Conservation (phyloP, 495 filamentous ascomycete genomes). For the Neurospora sp. region DNA sequence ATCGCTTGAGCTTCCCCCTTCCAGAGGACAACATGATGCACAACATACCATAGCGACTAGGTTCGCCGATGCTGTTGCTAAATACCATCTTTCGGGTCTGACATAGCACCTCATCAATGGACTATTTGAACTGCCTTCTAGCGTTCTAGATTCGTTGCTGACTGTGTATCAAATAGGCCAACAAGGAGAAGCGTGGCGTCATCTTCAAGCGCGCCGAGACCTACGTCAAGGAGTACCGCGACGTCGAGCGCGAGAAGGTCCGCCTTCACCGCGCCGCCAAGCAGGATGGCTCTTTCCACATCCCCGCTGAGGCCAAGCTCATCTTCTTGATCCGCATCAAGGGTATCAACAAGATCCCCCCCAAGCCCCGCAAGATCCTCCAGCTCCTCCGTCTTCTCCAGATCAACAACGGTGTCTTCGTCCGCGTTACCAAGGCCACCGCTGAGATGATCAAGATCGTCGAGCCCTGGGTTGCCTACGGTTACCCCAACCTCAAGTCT, state of each 20-base stretch:
- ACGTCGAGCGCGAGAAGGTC: constrained; percentile 96
- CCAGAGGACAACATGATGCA: constrained; percentile 38
- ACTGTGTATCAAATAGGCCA: constrained; percentile 50
- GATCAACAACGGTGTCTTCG: constrained; percentile 99
- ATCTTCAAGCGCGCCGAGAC: constrained; percentile 99
- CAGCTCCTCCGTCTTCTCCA: constrained; percentile 98
- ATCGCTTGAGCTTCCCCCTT: constrained; percentile 17
- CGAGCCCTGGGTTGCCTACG: constrained; percentile 97
- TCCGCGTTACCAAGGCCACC: constrained; percentile 96
- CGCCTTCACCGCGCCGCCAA: constrained; percentile 80
- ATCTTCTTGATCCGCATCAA: constrained; percentile 99
- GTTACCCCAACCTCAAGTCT: constrained; percentile 97
- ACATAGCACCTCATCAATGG: constrained; percentile 32
- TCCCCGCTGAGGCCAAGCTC: constrained; percentile 88
- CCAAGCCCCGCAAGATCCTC: constrained; percentile 99
- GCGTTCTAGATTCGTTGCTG: constrained; percentile 20
- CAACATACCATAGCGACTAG: constrained; percentile 84
- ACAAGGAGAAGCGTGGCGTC: constrained; percentile 91
- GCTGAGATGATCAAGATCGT: constrained; percentile 95
- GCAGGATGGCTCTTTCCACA: constrained; percentile 86
- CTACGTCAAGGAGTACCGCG: constrained; percentile 98
- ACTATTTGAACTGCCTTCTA: constrained; percentile 4
- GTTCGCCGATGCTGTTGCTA: constrained; percentile 90
- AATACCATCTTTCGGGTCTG: constrained; percentile 99
- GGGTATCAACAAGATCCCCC: constrained; percentile 99